Evolutionary conservation across 164 flowering plant genomes (phyloP).

Genomic region (Brasenia schreberi): DNA sequence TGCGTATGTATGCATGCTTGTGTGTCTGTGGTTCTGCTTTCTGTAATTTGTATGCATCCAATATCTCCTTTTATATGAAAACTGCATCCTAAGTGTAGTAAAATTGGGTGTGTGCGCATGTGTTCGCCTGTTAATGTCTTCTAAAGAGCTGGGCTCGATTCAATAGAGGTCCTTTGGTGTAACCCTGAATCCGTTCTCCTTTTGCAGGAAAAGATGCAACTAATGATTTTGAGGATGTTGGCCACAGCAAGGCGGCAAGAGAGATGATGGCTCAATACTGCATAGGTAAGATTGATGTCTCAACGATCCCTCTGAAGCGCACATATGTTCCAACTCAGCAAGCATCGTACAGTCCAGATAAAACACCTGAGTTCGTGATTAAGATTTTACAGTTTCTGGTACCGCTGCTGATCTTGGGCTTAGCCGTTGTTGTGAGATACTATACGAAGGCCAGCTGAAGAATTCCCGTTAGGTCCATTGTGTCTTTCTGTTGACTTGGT

Average conservation of each 20-base stretch:
- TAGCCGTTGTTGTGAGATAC: constrained; percentile 61
- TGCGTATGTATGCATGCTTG: not conserved
- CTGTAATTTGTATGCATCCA: not conserved
- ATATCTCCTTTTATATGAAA: not conserved
- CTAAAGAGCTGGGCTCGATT: no score
- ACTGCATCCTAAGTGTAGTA: not conserved
- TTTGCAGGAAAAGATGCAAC: constrained; percentile 87
- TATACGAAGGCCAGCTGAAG: constrained; percentile 51
- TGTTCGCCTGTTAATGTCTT: no score
- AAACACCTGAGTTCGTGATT: constrained; percentile 45
- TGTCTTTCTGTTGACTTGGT: not conserved
- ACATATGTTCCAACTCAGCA: constrained; percentile 29
- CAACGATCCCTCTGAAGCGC: constrained; percentile 50
- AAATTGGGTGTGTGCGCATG: no score
- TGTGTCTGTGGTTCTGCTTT: not conserved
- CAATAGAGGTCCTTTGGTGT: no score
- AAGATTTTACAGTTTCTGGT: constrained; percentile 77
- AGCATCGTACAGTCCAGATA: constrained; percentile 31
- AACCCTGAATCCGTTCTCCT: not conserved
- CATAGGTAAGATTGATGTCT: constrained; percentile 64
- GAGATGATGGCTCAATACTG: constrained; percentile 66
- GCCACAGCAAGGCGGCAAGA: constrained; percentile 75
- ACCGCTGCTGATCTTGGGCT: constrained; percentile 68
- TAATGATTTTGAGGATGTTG: constrained; percentile 84
- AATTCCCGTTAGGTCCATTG: not conserved